phyloP scores from a whole-genome alignment of 23 red algal genomes.

The Gracilariopsis chorda region DNA sequence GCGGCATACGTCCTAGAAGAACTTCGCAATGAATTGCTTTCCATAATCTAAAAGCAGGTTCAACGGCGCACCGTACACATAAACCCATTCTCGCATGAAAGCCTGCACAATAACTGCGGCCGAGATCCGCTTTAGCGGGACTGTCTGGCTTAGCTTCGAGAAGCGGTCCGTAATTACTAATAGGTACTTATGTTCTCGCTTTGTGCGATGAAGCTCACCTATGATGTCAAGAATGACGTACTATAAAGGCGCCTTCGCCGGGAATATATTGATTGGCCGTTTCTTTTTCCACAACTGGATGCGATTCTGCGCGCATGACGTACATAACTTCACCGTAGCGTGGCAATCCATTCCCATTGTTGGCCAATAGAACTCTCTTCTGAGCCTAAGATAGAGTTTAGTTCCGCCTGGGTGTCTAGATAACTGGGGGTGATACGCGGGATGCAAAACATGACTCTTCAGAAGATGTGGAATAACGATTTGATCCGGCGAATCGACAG shows the following conservation, averaged over 20 bases:
- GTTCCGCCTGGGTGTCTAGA: not conserved
- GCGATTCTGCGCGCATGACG: not conserved
- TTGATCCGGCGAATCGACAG: not conserved
- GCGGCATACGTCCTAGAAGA: not conserved
- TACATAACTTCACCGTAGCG: not conserved
- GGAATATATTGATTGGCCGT: not conserved
- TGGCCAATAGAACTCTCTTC: not conserved
- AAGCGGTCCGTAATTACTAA: not conserved
- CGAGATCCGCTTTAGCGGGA: not conserved
- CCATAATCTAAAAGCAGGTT: not conserved
- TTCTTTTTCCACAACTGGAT: not conserved
- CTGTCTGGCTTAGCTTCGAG: not conserved
- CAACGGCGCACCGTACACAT: not conserved
- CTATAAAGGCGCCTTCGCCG: not conserved
- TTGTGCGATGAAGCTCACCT: not conserved
- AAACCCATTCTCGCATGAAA: not conserved
- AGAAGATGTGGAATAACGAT: not conserved
- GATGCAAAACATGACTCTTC: not conserved
- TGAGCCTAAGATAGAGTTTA: not conserved
- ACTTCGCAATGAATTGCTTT: not conserved
- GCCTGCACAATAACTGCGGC: not conserved
- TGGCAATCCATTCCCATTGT: not conserved
- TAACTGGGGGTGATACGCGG: not conserved
- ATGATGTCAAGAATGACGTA: slow-evolving; percentile 16
- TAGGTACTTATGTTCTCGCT: not conserved